phyloP scores from a whole-genome alignment of 148 eudicot species.

The Cornus controversa region DNA sequence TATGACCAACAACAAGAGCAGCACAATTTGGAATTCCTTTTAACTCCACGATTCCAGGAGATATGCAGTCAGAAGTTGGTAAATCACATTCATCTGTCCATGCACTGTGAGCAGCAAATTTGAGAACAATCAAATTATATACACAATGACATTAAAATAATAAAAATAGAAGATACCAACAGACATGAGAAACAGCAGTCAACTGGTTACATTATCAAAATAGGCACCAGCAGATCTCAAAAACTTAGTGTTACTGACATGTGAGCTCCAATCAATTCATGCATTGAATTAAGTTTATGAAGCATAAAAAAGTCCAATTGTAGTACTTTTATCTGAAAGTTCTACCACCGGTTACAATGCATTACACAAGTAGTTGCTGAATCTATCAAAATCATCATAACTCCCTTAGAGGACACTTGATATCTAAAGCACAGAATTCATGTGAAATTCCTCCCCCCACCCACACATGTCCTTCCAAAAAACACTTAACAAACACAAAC shows the following conservation, averaged over 20 bases:
- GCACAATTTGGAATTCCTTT: slow-evolving; percentile 66
- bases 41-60: slow-evolving; percentile 67
- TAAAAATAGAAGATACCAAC: background rate
- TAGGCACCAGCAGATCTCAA: background rate
- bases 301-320: background rate
- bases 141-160: background rate
- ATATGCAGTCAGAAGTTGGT: slow-evolving; percentile 61
- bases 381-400: background rate
- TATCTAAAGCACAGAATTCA: background rate
- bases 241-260: slow-evolving; percentile 4
- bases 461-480: too few relatives aligned
- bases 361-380: background rate
- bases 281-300: slow-evolving; percentile 2
- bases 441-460: too few relatives aligned
- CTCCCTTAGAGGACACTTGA: background rate
- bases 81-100: slow-evolving; percentile 51
- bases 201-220: background rate
- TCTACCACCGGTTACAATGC: too few relatives aligned
- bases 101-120: slow-evolving; percentile 46
- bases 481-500: too few relatives aligned
- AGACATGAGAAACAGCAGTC: background rate
- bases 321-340: background rate
- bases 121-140: slow-evolving; percentile 1
- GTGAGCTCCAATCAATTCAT: background rate
- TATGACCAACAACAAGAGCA: slow-evolving; percentile 73